phyloP scores from a whole-genome alignment of 2,329 filamentous ascomycete genomes.

The Fusarium sp. region DNA sequence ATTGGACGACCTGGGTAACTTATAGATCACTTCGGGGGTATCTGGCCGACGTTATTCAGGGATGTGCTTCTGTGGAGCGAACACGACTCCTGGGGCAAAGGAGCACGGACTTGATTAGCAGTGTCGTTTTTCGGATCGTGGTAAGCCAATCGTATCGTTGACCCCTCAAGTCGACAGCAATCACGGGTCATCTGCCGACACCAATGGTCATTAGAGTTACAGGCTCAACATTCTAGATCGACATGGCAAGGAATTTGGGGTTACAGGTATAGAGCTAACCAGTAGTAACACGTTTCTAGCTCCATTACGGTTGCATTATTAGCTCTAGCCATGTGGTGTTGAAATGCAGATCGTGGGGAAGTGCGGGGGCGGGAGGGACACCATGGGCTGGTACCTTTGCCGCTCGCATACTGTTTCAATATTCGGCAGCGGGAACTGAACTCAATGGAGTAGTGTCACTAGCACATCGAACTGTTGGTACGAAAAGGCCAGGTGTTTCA shows the following conservation, averaged over 20 bases:
- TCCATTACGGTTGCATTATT: accelerated
- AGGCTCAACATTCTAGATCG: too few species aligned
- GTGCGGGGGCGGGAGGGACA: not conserved
- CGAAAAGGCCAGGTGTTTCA: accelerated
- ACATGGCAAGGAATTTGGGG: too few species aligned
- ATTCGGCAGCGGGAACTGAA: not conserved
- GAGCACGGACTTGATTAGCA: not conserved
- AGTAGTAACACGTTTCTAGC: accelerated
- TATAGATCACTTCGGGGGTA: not conserved
- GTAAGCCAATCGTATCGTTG: not conserved
- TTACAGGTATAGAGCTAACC: not conserved
- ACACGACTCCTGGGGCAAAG: not conserved
- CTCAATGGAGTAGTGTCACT: accelerated
- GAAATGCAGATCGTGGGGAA: not conserved
- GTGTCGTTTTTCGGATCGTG: accelerated
- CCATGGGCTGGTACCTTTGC: not conserved
- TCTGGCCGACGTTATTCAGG: accelerated
- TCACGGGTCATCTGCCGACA: not conserved
- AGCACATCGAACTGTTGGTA: accelerated
- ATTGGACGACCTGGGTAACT: not conserved
- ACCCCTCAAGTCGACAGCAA: not conserved
- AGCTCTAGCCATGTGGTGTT: not conserved
- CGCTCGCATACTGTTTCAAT: not conserved
- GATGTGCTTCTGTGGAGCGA: not conserved
- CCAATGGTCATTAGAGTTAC: not conserved